Evolutionary conservation across 2,329 filamentous ascomycete genomes (phyloP), one percentile per base, ranked within the genome.

Genomic region (Fusarium nelsonii): DNA sequence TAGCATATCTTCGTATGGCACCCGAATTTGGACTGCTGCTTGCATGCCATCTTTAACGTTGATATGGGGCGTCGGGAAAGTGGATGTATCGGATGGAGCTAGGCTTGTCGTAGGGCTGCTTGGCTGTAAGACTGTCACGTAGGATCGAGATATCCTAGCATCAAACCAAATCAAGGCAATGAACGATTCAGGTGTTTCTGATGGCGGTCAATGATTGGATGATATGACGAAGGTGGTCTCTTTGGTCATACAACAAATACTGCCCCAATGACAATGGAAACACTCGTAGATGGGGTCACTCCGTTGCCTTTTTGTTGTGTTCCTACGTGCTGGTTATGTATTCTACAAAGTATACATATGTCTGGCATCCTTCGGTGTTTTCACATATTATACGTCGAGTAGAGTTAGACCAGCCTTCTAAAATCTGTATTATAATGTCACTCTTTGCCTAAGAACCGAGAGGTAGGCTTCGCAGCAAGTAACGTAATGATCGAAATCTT

Each of bases 101-200:
- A 32, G 20, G 26, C 39, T 64, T 30, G 43, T 54, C 16, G 16
- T 58, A 36, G 32, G 26, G 40, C 33, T 62, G 20, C 20, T 49
- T 63, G 37, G 7, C 7, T 18, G 28, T 32, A 14, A 45, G 28
- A 45, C 18, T 28, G 32, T 46, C 12, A 43, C 30, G 34, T 37
- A 60, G 16, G 37, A 65, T 52, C 41, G 30, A 60, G 63, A 58
- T 46, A 33, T 51, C 39, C 33, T 37, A 56, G n/a, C n/a, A 28
- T 16, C 5, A 33, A 34, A 16, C n/a, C 15, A 53, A 37, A 8
- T 7, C 15, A 39, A 39, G 20, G 9, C 48, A 8, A 44, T 14
- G 8, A 45, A 8, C 23, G 15, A 23, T 23, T 33, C 28, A 34
- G 16, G 6, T 23, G 23, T 23, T 28, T 18, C 16, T 37, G 30